Base-by-base conservation (phyloP, 2,329 filamentous ascomycete genomes). In the Shiraia sp. region DNA sequence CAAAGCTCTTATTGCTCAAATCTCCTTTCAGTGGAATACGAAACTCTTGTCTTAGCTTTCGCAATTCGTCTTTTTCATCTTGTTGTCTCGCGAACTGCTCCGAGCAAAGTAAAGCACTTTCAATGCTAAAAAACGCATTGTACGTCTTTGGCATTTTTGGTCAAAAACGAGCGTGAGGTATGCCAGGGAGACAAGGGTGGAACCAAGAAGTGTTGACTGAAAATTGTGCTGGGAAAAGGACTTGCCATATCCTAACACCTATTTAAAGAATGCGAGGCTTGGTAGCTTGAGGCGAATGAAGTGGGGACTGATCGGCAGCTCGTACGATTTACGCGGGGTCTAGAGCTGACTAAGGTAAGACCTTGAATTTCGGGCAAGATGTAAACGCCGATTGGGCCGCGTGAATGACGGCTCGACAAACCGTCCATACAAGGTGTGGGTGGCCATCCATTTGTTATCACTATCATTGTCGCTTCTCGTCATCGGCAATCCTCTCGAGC, bases 1-100 rank as follows among this genome's bases (percentile, higher is more conserved):
- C 55, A 40, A 58, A 55, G 45, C 77, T 81, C 49, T 76, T 85
- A 51, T 86, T 80, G 63, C 79, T 83, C 32, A 93, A 70, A 28
- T 90, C 88, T 8, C 73, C 75, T 65, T 83, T 88, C 3, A 86
- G 86, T 0, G 90, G 90, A 32, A 95, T 83, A 33, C 86, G 78
- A 65, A 92, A 96, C 54, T 92, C 80, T 16, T 82, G 71, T 23
- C 88, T 80, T 40, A 75, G 57, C 19, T 61, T 51, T 33, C 59
- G 61, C 38, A 75, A 47, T 14, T 57, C 55, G 47, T 75, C 72
- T 32, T 65, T 55, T 8, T 49, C 58, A 42, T 76, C 73, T 36
- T 66, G 45, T 10, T 46, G 45, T 13, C 45, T 49, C 10, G 68
- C 65, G 47, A 64, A 70, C 3, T 55, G 46, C 36, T 64, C 59